Conservation (phyloP, 2,329 filamentous ascomycete genomes). For the Cladosporium halotolerans region DNA sequence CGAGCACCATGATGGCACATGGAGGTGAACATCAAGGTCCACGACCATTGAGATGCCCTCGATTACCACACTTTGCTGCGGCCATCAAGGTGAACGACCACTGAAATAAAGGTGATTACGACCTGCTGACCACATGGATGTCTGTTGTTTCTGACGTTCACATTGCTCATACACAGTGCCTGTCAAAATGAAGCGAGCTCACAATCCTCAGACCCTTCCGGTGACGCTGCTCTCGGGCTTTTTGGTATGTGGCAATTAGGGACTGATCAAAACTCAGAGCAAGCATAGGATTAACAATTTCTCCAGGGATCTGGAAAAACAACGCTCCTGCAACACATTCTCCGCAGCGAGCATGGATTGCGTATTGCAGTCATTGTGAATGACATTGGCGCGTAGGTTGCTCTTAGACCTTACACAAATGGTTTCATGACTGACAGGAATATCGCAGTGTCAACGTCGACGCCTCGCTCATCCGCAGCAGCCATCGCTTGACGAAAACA, state of each 20-base stretch:
- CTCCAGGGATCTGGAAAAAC: conserved; percentile 62
- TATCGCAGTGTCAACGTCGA: conserved; percentile 26
- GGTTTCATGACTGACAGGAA: background rate
- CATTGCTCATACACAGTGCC: background rate
- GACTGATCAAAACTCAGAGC: background rate
- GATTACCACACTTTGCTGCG: background rate
- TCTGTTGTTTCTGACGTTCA: background rate
- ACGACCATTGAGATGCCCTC: background rate
- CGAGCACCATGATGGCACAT: conserved; percentile 7
- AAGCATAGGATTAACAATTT: background rate
- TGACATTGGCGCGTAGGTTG: conserved; percentile 48
- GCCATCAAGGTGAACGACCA: conserved; percentile 8
- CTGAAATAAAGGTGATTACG: conserved; percentile 2
- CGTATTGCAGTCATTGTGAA: conserved; percentile 68
- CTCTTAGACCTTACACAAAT: background rate
- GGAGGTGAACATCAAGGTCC: conserved; percentile 5
- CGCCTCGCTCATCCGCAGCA: conserved; percentile 27
- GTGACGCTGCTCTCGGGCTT: conserved; percentile 58
- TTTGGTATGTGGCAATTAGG: conserved; percentile 35
- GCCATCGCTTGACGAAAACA: conserved; percentile 26
- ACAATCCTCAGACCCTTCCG: conserved; percentile 38
- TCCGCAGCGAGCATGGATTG: conserved; percentile 60
- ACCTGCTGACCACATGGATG: conserved; percentile 4
- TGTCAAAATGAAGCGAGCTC: background rate
- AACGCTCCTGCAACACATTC: conserved; percentile 62